Conservation (phyloP, 768 basidiomycete species). For the Pulveroboletus sp. region DNA sequence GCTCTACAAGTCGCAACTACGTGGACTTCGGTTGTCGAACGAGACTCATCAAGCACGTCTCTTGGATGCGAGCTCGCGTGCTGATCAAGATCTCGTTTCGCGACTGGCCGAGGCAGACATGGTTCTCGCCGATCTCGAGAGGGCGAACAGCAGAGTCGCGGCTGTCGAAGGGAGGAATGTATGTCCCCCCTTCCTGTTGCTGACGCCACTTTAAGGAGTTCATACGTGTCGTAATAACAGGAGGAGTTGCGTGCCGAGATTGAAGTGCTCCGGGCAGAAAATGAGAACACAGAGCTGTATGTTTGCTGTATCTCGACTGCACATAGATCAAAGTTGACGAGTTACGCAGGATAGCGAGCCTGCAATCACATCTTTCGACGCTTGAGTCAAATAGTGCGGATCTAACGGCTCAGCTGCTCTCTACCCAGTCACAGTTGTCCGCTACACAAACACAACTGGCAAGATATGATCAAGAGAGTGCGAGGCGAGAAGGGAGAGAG, state of each 20-base stretch:
- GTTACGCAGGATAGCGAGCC: constrained; percentile 21
- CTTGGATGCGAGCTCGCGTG: constrained; percentile 83
- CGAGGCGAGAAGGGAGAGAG: constrained; percentile 17
- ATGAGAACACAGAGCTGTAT: constrained; percentile 64
- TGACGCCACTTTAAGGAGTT: not conserved
- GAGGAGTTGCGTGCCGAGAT: constrained; percentile 96
- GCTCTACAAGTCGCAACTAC: constrained; percentile 83
- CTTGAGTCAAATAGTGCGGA: constrained; percentile 53
- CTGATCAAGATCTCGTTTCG: constrained; percentile 90
- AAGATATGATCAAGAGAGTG: constrained; percentile 11
- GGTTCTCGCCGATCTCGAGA: constrained; percentile 88
- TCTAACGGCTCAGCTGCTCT: constrained; percentile 14
- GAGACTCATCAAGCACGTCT: constrained; percentile 92
- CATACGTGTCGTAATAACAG: constrained; percentile 33
- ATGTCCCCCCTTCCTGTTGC: constrained; percentile 17
- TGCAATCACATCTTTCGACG: constrained; percentile 70
- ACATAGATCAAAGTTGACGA: not conserved
- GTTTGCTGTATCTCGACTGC: constrained; percentile 16
- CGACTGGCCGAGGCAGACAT: constrained; percentile 93
- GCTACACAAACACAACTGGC: constrained; percentile 15
- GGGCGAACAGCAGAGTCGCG: constrained; percentile 91
- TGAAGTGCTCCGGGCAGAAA: constrained; percentile 80
- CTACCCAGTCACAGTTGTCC: constrained; percentile 18
- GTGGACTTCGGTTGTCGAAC: constrained; percentile 85
- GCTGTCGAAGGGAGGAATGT: constrained; percentile 93